Conservation (phyloP, 1,139 yeast species). For the Magnusiomyces suaveolens region DNA sequence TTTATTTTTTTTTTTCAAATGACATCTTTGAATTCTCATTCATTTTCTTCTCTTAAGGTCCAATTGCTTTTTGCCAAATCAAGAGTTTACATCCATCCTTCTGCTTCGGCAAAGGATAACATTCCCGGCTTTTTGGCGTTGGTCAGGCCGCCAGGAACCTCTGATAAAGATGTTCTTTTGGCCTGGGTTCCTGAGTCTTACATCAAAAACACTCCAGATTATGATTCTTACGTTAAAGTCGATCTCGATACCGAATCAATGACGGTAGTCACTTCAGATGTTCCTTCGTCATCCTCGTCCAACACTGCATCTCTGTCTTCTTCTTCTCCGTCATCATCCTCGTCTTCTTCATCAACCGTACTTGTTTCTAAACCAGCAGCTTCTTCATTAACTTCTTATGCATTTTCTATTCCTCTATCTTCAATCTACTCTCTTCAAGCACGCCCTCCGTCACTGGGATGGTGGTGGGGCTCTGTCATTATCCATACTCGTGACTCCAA, state of each 20-base stretch:
- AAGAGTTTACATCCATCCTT: constrained; percentile 69
- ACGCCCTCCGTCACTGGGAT: constrained; percentile 72
- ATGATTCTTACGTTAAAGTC: constrained; percentile 41
- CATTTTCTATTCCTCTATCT: constrained; percentile 52
- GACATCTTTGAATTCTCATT: too few species aligned
- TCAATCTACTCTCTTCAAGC: constrained; percentile 70
- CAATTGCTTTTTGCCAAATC: constrained; percentile 34
- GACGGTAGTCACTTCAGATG: constrained; percentile 31
- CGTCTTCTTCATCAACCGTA: constrained; percentile 25
- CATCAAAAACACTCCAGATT: constrained; percentile 41
- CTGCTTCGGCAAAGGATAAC: constrained; percentile 63
- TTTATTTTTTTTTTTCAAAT: too few species aligned
- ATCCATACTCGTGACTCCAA: constrained; percentile 59
- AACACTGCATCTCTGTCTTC: constrained; percentile 42
- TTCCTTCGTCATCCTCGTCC: constrained; percentile 46
- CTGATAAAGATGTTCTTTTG: constrained; percentile 50
- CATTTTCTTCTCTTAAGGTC: constrained; percentile 16
- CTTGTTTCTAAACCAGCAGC: constrained; percentile 43
- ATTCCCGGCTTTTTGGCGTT: constrained; percentile 66
- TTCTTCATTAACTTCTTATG: constrained; percentile 49
- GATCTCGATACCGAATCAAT: constrained; percentile 38
- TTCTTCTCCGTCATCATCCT: constrained; percentile 43
- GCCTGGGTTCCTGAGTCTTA: constrained; percentile 68
- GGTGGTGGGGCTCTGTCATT: constrained; percentile 86
- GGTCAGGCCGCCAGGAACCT: constrained; percentile 40